These are phyloP conservation scores for Peronospora destructor DNA, from an alignment of 352 stramenopile genomes.

Conservation along the genomic window DNA sequence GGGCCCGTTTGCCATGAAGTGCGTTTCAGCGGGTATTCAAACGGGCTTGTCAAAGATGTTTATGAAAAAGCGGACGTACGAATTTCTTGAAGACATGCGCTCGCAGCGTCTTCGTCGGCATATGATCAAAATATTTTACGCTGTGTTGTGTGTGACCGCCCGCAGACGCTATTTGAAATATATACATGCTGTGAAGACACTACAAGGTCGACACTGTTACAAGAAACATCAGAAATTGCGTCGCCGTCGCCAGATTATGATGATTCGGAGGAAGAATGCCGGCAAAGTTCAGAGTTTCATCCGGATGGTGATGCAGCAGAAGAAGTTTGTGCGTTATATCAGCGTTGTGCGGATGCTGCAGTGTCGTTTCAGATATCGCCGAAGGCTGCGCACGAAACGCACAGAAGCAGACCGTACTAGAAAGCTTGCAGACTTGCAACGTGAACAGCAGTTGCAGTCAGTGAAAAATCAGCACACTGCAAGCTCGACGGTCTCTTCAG, in stretches of 20 bases:
- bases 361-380: slow-evolving; percentile 59
- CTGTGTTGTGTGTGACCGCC: slow-evolving; percentile 51
- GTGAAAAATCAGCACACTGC: slow-evolving; percentile 46
- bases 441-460: slow-evolving; percentile 27
- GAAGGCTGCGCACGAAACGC: slow-evolving; percentile 21
- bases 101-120: slow-evolving; percentile 52
- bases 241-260: slow-evolving; percentile 29
- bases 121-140: slow-evolving; percentile 71
- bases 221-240: slow-evolving; percentile 35
- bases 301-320: slow-evolving; percentile 45
- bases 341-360: slow-evolving; percentile 56
- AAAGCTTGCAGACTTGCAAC: slow-evolving; percentile 22
- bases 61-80: slow-evolving; percentile 86
- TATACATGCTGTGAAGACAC: slow-evolving; percentile 37
- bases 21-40: slow-evolving; percentile 69
- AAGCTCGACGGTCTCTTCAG: slow-evolving; percentile 65
- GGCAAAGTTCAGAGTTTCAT: slow-evolving; percentile 49
- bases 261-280: slow-evolving; percentile 36
- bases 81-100: slow-evolving; percentile 88
- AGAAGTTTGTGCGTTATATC: slow-evolving; percentile 47
- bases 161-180: slow-evolving; percentile 55
- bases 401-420: slow-evolving; percentile 19
- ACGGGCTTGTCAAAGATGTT: slow-evolving; percentile 96
- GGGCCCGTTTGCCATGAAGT: slow-evolving; percentile 52
- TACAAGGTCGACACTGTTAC: slow-evolving; percentile 62